Conservation (phyloP, 192 early-diverging fungal species). For the Gryganskiella cystojenkinii region DNA sequence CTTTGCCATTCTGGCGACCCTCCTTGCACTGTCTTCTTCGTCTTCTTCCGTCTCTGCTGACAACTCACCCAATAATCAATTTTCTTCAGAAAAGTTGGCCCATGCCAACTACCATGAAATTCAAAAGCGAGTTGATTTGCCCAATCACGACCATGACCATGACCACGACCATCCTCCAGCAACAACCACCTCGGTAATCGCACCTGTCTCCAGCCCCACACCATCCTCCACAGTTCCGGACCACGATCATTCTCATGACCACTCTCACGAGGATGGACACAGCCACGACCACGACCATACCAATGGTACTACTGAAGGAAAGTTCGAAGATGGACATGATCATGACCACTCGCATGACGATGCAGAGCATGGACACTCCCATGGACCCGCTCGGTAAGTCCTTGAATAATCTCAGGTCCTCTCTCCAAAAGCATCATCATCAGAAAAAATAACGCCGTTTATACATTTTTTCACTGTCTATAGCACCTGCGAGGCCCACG, state of each 20-base stretch:
- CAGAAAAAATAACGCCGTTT: not conserved
- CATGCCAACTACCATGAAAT: not conserved
- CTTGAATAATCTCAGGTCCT: not conserved
- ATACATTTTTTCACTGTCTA: not conserved
- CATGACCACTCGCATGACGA: constrained; percentile 4
- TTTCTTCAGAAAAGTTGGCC: not conserved
- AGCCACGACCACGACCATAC: constrained; percentile 4
- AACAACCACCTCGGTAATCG: no score
- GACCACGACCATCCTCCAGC: constrained; percentile 20
- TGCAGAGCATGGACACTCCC: constrained; percentile 22
- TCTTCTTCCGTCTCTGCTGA: not conserved
- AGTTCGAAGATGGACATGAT: not conserved
- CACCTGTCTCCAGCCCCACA: no score
- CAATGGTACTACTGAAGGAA: not conserved
- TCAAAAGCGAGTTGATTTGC: constrained; percentile 20
- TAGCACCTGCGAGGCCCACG: constrained; percentile 31
- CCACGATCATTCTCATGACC: not conserved
- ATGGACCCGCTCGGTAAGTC: constrained; percentile 44
- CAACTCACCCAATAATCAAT: not conserved
- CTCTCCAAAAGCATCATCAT: not conserved
- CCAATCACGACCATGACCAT: constrained; percentile 22
- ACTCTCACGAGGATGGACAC: not conserved
- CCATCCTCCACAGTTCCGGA: no score
- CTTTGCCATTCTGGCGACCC: not conserved
- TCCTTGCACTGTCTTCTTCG: not conserved